Evolutionary conservation across 2,329 filamentous ascomycete species (phyloP).

Genomic region (Ilyonectria robusta): DNA sequence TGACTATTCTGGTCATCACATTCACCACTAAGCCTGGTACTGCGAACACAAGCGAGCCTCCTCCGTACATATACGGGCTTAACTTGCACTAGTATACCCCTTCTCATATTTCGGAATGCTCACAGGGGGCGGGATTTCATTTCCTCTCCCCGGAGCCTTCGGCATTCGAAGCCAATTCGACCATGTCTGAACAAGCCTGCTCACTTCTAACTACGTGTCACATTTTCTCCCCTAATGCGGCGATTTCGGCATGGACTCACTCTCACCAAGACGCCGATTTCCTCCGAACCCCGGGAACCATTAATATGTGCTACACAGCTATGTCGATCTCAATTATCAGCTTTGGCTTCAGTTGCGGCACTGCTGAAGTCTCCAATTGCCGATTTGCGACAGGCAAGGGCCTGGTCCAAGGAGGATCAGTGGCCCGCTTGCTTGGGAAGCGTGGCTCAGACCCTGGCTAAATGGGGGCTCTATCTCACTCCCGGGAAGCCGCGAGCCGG

Average conservation of each 20-base stretch:
- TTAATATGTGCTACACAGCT: background rate
- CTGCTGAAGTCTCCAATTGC: conserved; percentile 14
- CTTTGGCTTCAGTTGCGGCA: conserved; percentile 1
- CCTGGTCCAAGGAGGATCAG: conserved; percentile 9
- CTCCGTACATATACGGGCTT: conserved; percentile 32
- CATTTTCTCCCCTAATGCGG: background rate
- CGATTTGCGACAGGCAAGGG: conserved; percentile 22
- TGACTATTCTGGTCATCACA: conserved; percentile 39
- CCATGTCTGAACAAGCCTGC: background rate
- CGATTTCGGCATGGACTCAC: background rate
- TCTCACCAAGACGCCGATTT: background rate
- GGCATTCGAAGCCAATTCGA: conserved; percentile 11
- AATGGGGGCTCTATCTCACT: conserved; percentile 13
- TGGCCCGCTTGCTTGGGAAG: conserved; percentile 23
- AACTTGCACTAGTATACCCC: background rate
- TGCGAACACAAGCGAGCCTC: background rate
- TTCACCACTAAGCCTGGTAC: conserved; percentile 21
- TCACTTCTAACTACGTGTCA: background rate
- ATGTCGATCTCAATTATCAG: background rate
- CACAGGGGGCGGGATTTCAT: background rate
- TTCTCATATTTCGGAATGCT: background rate
- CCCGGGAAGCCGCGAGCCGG: conserved; percentile 10
- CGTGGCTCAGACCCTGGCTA: conserved; percentile 16
- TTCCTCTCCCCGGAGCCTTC: conserved; percentile 2
- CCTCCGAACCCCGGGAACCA: background rate